Conservation (phyloP, 1,284 basidiomycete species). For the Pyrrhoderma lamaoense region DNA sequence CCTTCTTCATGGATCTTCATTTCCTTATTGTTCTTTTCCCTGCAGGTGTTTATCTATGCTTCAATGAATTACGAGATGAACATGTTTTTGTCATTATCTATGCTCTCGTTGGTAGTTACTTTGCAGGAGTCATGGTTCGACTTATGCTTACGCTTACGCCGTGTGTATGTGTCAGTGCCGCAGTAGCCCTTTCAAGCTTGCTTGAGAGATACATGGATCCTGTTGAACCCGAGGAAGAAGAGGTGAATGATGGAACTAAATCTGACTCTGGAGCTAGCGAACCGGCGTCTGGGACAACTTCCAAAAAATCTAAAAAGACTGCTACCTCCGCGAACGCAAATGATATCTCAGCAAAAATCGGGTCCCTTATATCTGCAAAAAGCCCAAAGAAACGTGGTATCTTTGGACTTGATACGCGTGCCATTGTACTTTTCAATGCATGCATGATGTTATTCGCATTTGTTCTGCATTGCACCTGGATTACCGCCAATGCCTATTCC, state of each 20-base stretch:
- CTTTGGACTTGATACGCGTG: slow-evolving; percentile 79
- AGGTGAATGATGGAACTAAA: slow-evolving; percentile 29
- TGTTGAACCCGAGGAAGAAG: slow-evolving; percentile 44
- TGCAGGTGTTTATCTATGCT: slow-evolving; percentile 90
- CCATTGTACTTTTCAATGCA: slow-evolving; percentile 73
- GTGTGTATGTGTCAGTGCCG: slow-evolving; percentile 86
- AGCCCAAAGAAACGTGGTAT: slow-evolving; percentile 48
- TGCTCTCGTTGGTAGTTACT: slow-evolving; percentile 93
- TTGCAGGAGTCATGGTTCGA: slow-evolving; percentile 99
- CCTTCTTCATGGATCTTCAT: slow-evolving; percentile 99
- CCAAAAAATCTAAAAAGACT: slow-evolving; percentile 60
- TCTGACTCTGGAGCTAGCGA: slow-evolving; percentile 23
- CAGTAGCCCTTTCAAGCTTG: slow-evolving; percentile 84
- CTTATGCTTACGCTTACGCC: slow-evolving; percentile 91
- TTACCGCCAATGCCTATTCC: slow-evolving; percentile 92
- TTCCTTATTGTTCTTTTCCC: slow-evolving; percentile 98
- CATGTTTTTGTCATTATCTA: slow-evolving; percentile 99
- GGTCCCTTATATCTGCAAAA: slow-evolving; percentile 24
- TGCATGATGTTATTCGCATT: slow-evolving; percentile 81
- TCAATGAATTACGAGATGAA: slow-evolving; percentile 91
- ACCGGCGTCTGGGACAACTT: slow-evolving; percentile 24
- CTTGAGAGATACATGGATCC: slow-evolving; percentile 87
- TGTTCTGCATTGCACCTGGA: slow-evolving; percentile 95
- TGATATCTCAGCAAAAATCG: slow-evolving; percentile 31
- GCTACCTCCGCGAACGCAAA: slow-evolving; percentile 30